Percentiles rank a stretch among this genome's conserved stretches.
Conservation (phyloP, 148 eudicot genomes). For the Nyssa sinensis region DNA sequence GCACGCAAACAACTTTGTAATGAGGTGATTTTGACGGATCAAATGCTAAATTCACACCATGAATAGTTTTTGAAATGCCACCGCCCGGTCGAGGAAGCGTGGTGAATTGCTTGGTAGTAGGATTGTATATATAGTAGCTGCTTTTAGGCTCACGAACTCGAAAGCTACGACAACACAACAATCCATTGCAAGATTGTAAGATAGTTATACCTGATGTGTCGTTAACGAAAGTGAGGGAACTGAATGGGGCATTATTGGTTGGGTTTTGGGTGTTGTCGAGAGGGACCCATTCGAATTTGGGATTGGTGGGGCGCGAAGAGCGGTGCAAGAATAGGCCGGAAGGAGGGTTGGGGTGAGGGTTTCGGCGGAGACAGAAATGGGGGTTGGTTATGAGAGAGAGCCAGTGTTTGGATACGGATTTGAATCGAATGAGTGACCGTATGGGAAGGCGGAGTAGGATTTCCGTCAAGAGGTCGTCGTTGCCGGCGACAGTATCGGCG, state of each 20-base stretch:
- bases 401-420: slow-evolving; percentile 18
- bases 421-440: slow-evolving; percentile 3
- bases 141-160: too few species aligned
- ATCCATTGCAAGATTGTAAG: slow-evolving; percentile 12
- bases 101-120: slow-evolving; percentile 17
- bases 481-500: neutral
- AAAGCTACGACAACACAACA: neutral
- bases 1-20: slow-evolving; percentile 17
- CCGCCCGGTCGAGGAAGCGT: neutral
- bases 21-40: slow-evolving; percentile 19
- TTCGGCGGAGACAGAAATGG: neutral
- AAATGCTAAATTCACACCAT: too few species aligned
- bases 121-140: slow-evolving; percentile 9
- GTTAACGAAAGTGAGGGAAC: neutral
- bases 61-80: too few species aligned
- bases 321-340: slow-evolving; percentile 7
- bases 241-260: too few species aligned
- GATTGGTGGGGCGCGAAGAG: too few species aligned
- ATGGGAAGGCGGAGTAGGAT: neutral
- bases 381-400: slow-evolving; percentile 13
- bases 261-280: too few species aligned
- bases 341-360: neutral
- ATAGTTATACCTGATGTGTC: neutral
- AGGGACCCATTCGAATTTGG: too few species aligned
- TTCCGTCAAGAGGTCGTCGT: neutral